These are phyloP conservation scores for Pseudocercospora fijiensis DNA, from an alignment of 2,329 filamentous ascomycete species.

Conservation along the genomic window DNA sequence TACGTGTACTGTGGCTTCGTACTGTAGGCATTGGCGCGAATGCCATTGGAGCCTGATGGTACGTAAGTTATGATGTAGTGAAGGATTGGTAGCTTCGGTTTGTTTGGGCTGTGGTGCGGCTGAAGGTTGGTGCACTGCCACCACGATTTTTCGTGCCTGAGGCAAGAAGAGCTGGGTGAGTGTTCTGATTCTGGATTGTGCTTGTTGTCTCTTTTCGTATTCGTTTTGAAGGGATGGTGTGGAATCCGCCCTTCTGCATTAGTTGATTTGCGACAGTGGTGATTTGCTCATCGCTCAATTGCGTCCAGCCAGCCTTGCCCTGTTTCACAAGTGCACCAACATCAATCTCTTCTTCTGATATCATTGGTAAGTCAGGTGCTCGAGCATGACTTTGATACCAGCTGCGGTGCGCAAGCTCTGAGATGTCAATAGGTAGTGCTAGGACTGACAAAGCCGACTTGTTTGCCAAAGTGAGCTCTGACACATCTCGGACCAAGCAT, in stretches of 20 bases:
- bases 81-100: neutral
- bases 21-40: neutral
- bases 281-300: neutral
- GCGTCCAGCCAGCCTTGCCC: neutral
- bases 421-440: neutral
- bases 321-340: neutral
- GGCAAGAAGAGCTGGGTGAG: neutral
- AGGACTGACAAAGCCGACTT: neutral
- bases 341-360: neutral
- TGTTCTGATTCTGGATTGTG: neutral
- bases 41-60: neutral
- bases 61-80: neutral
- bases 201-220: neutral
- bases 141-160: neutral
- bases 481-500: constrained; percentile 5
- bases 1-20: neutral
- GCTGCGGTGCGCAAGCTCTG: neutral
- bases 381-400: neutral
- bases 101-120: neutral
- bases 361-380: neutral
- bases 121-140: neutral
- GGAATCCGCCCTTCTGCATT: too few species aligned
- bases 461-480: neutral
- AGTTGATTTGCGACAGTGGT: too few species aligned
- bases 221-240: too few species aligned